A percentile compares a stretch with the other conserved stretches of the same genome.
Conservation (phyloP, 2,329 filamentous ascomycete genomes). For the Hymenoscyphus occultus region DNA sequence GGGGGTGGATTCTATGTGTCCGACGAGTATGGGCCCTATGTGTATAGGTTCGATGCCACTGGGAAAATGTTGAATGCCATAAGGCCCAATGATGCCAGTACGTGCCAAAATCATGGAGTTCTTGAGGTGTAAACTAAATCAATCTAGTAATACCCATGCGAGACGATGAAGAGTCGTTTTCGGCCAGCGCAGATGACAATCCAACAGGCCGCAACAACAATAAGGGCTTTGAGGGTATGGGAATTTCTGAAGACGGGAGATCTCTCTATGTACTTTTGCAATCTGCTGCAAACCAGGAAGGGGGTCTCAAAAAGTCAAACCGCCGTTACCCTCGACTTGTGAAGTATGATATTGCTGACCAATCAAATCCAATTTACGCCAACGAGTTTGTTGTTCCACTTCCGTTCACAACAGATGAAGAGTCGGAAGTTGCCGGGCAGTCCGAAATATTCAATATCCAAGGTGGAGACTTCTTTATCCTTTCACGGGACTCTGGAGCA, state of each 20-base stretch:
- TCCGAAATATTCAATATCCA: slow-evolving; percentile 66
- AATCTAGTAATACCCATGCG: slow-evolving; percentile 53
- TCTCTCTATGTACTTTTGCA: slow-evolving; percentile 65
- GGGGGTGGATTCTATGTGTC: slow-evolving; percentile 61
- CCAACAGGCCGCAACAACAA: slow-evolving; percentile 66
- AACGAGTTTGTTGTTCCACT: slow-evolving; percentile 66
- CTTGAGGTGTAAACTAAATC: background rate
- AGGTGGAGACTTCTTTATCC: slow-evolving; percentile 61
- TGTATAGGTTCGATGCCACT: slow-evolving; percentile 59
- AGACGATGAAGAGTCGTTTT: slow-evolving; percentile 60
- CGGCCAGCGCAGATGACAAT: slow-evolving; percentile 60
- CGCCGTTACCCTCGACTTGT: slow-evolving; percentile 60
- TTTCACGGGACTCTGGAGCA: slow-evolving; percentile 60
- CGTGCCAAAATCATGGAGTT: background rate
- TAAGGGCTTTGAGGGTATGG: slow-evolving; percentile 71
- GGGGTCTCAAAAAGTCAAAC: slow-evolving; percentile 52
- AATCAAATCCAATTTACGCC: slow-evolving; percentile 44
- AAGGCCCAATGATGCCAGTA: slow-evolving; percentile 56
- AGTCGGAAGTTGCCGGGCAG: slow-evolving; percentile 58
- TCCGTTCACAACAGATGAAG: slow-evolving; percentile 50
- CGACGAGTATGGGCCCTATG: slow-evolving; percentile 69
- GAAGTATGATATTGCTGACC: slow-evolving; percentile 56
- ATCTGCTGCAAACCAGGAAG: slow-evolving; percentile 61
- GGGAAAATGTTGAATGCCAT: slow-evolving; percentile 63
- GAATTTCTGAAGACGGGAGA: slow-evolving; percentile 59